Percentiles rank a stretch among this genome's conserved stretches.
Evolutionary conservation across 345 rosid genomes (phyloP).

Genomic region (Gynandropsis gynandra): DNA sequence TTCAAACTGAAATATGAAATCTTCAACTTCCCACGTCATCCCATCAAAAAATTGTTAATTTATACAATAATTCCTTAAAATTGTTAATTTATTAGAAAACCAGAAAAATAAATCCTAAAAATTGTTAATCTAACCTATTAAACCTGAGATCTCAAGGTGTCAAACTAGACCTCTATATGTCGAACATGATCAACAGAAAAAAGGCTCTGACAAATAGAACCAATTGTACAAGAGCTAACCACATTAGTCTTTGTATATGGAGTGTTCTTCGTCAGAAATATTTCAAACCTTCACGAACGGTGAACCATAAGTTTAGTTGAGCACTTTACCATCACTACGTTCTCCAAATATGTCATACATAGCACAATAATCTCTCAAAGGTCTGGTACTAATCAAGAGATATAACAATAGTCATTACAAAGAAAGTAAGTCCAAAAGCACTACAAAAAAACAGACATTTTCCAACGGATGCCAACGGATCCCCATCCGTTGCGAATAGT

Average conservation of each 20-base stretch:
- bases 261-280: slow-evolving; percentile 5
- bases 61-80: no score
- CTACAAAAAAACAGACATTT: no score
- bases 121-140: slow-evolving; percentile 91
- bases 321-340: slow-evolving; percentile 80
- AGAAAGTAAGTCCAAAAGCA: background rate
- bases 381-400: slow-evolving; percentile 40
- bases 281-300: slow-evolving; percentile 57
- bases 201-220: background rate
- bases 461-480: no score
- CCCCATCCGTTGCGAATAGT: no score
- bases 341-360: slow-evolving; percentile 95
- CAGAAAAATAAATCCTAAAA: no score
- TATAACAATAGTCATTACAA: slow-evolving; percentile 2
- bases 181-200: slow-evolving; percentile 39
- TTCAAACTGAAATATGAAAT: no score
- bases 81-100: no score
- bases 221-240: background rate
- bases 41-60: no score
- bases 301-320: slow-evolving; percentile 72
- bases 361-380: slow-evolving; percentile 73
- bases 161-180: slow-evolving; percentile 83
- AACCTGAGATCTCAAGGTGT: slow-evolving; percentile 76
- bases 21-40: no score
- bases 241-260: background rate